These are phyloP conservation scores for Flaveria floridana DNA, from an alignment of 140 eudicot species.

Conservation along the genomic window DNA sequence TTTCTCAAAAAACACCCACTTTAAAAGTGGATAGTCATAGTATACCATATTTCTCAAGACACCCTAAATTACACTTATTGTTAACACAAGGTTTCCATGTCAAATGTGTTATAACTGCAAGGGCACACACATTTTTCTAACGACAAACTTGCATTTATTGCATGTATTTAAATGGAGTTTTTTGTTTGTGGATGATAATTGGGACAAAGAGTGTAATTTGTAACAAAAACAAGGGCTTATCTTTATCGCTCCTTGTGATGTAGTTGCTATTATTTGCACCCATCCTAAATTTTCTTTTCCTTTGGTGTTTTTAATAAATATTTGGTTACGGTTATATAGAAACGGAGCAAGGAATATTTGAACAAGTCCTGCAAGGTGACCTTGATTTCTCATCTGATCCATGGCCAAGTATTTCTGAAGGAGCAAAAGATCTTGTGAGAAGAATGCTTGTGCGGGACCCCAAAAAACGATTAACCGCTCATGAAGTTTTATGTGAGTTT, in stretches of 20 bases:
- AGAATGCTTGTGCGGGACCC: slow-evolving; percentile 85
- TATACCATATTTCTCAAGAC: background rate
- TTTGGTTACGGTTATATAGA: slow-evolving; percentile 39
- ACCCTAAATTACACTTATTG: background rate
- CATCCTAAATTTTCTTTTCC: background rate
- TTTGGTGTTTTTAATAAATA: slow-evolving; percentile 1
- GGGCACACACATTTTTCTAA: background rate
- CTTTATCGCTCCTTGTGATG: slow-evolving; percentile 5
- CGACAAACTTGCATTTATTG: background rate
- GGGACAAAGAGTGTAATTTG: background rate
- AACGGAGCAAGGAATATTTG: slow-evolving; percentile 86
- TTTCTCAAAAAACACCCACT: background rate
- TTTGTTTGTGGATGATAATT: background rate
- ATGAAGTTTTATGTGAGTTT: slow-evolving; percentile 81
- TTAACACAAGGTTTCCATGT: background rate
- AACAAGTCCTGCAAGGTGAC: slow-evolving; percentile 80
- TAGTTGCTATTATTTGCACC: slow-evolving; percentile 5
- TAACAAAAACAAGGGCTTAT: background rate
- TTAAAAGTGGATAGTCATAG: background rate
- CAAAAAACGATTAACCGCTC: slow-evolving; percentile 61
- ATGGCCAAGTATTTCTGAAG: slow-evolving; percentile 87
- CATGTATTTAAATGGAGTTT: background rate
- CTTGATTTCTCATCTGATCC: slow-evolving; percentile 85
- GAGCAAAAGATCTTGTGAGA: slow-evolving; percentile 85
- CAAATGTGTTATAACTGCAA: background rate